Percentiles rank a stretch among this genome's conserved stretches.
These are phyloP conservation scores for Capillidium rhysosporum DNA, from an alignment of 371 early-diverging fungal genomes.

Conservation along the genomic window DNA sequence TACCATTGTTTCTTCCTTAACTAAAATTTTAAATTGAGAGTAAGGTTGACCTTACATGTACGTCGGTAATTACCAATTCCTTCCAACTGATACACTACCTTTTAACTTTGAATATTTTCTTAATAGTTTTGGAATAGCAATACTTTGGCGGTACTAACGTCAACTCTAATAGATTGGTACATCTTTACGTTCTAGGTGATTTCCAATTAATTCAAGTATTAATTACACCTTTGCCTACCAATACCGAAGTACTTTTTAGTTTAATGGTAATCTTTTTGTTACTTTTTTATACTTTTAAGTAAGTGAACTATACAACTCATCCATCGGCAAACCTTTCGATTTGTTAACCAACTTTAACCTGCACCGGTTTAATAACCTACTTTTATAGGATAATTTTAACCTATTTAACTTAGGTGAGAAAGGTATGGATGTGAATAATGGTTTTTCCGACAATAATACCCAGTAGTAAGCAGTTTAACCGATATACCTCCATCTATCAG, in stretches of 20 bases:
- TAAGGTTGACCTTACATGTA: slow-evolving; percentile 74
- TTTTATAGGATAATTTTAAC: too few relatives aligned
- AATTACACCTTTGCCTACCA: too few relatives aligned
- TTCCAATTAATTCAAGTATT: slow-evolving; percentile 41
- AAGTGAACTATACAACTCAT: too few relatives aligned
- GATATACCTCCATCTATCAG: too few relatives aligned
- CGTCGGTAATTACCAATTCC: slow-evolving; percentile 49
- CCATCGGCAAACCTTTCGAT: too few relatives aligned
- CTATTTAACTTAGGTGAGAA: slow-evolving; percentile 67
- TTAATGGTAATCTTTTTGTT: too few relatives aligned
- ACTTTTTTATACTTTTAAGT: too few relatives aligned
- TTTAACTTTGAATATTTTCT: background rate
- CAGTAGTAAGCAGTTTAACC: too few relatives aligned
- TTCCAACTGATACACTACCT: background rate
- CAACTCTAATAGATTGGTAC: slow-evolving; percentile 72
- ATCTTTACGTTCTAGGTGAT: slow-evolving; percentile 79
- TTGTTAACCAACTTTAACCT: too few relatives aligned
- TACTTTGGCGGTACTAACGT: slow-evolving; percentile 57
- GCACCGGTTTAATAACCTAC: background rate
- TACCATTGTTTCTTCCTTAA: slow-evolving; percentile 43
- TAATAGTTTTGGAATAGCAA: slow-evolving; percentile 9
- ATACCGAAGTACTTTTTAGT: too few relatives aligned
- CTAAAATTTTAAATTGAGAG: slow-evolving; percentile 66
- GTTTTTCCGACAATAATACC: too few relatives aligned
- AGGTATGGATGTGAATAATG: slow-evolving; percentile 94